A percentile compares a stretch with the other conserved stretches of the same genome.
phyloP scores from a whole-genome alignment of 75 land plant genomes.

The Sequoia sempervirens region DNA sequence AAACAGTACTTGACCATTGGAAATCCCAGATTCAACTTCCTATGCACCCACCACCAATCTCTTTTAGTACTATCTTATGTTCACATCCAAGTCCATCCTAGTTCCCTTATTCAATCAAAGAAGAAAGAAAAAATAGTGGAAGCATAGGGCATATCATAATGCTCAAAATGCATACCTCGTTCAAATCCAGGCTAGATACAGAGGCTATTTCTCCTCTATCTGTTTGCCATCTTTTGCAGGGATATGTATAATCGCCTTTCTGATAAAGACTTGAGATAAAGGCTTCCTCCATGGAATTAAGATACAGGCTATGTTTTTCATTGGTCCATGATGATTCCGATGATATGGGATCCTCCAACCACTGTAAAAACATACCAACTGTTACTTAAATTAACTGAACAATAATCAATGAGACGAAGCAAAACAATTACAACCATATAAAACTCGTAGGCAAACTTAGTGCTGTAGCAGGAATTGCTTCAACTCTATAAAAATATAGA shows the following conservation, averaged over 20 bases:
- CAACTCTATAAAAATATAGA: no score
- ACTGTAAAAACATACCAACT: background rate
- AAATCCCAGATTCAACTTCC: background rate
- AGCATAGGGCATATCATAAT: background rate
- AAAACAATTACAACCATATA: no score
- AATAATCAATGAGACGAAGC: background rate
- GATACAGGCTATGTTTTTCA: background rate
- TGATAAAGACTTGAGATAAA: background rate
- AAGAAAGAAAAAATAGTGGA: background rate
- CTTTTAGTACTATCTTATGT: background rate
- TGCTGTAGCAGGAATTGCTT: no score
- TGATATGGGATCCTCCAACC: background rate
- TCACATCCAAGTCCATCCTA: background rate
- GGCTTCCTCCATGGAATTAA: slow-evolving; percentile 1
- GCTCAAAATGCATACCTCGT: background rate
- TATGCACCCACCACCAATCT: background rate
- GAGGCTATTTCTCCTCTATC: background rate
- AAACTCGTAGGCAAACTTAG: no score
- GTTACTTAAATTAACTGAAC: background rate
- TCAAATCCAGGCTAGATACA: background rate
- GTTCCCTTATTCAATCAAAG: background rate
- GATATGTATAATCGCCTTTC: background rate
- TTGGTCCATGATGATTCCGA: background rate
- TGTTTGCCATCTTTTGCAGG: background rate
- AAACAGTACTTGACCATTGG: background rate